Base-by-base conservation (phyloP, 2,329 filamentous ascomycete genomes). In the Epichloe baconii region DNA sequence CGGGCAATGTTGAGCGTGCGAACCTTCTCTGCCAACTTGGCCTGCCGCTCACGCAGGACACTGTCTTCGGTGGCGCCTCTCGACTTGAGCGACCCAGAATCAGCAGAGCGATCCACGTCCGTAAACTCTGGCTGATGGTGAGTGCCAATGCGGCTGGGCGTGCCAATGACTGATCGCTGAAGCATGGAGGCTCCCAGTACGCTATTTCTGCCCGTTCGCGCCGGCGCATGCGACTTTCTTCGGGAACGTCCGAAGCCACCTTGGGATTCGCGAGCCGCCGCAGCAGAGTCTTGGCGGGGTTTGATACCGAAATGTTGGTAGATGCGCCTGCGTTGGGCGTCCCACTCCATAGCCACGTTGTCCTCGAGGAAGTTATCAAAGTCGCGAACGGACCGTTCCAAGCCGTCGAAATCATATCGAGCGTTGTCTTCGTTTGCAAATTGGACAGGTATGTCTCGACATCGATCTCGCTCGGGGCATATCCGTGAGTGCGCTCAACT, bases 261-360 rank as follows among this genome's bases (percentile, higher is more conserved):
- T 52, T 76, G 71, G 4, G 72, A 65, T 54, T 79, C 74, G 57
- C 71, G 69, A 48, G 67, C 66, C 43, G 71, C 61, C 4, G 68
- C 63, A 35, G 59, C 58, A 7, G 62, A 54, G 35, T 75, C 75
- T 46, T 82, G 77, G 23, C 73, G 72, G 5, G 77, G 71, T 62
- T 82, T 84, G 63, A 98, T 85, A 14, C 93, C 93, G 66, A 98
- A 97, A 68, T 98, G 93, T 62, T 95, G 83, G 68, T 96, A 97
- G 56, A 98, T 95, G 57, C 83, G 83, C 67, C 86, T 88, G 55
- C 91, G 84, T 70, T 97, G 91, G 15, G 86, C 84, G 59, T 96
- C 90, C 90, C 93, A 97, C 66, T 97, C 89, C 73, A 95, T 84
- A 34, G 89, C 88, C 47, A 97, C 83, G 63, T 95, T 94, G 61